Base-by-base conservation (phyloP, 768 basidiomycete genomes). In the Dendrothele bispora region DNA sequence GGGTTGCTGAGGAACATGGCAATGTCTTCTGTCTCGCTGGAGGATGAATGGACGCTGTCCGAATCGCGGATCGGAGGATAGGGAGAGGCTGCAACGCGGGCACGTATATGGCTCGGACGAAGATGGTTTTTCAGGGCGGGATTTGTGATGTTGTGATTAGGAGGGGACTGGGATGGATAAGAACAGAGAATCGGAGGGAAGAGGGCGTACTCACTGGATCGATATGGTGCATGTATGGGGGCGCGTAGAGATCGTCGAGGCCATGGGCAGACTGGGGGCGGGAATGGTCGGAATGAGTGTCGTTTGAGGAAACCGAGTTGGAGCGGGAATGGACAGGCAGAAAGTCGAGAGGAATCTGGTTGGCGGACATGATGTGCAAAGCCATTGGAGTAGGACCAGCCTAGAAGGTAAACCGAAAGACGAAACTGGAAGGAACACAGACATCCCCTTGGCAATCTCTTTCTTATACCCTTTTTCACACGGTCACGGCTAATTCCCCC, bases 31-130 rank as follows among this genome's bases (percentile, higher is more conserved):
- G 89, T 84, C 70, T 92, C 91, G 68, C 84, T 86, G 45, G 88
- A 90, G 35, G 88, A 91, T 10, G 89, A 91, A 59, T 91, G 88
- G 53, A 91, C 86, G 61, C 84, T 86, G 72, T 91, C 88, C 11
- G 85, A 81, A 61, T 91, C 89, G 52, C 90, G 83, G n/a, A n/a
- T n/a, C n/a, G n/a, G n/a, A 45, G 88, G 86, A 66, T 93, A 93
- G 37, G 90, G 90, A 45, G 89, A 91, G 24, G 89, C 84, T 36
- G 84, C 84, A 35, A 79, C 84, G 55, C 90, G 83, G 55, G 88
- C 30, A 55, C 90, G 81, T 65, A 84, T 83, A 68, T 91, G 88
- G 50, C 79, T 77, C 24, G 82, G 82, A 55, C 87, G 84, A 55
- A 85, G 77, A 58, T 86, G 86, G 58, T 80, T 81, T 74, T 91